Evolutionary conservation across 1,284 basidiomycete species (phyloP), one percentile per base, ranked within the genome.

Genomic region (Ganoderma resinaceum): DNA sequence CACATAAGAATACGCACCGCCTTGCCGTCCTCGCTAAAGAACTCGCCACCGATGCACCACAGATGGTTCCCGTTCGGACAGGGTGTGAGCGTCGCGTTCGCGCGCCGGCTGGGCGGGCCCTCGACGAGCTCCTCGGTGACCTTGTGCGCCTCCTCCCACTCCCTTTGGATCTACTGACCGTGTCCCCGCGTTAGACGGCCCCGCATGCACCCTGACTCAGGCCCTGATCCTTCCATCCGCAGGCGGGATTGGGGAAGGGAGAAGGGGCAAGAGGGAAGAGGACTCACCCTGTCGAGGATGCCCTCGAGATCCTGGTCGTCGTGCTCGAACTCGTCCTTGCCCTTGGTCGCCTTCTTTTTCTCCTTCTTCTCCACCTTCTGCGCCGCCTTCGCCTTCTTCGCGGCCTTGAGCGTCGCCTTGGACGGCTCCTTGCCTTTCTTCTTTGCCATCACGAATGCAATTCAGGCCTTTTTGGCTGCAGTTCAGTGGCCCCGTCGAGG

Each of bases 21-120:
- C 76, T 89, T 92, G 12, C 88, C 88, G 68, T 96, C 95, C 61
- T 95, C 93, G 67, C 88, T 89, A 77, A 95, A 96, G 78, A 90
- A 95, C 77, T 96, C 94, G 6, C 94, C 92, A 0, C 92, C 91
- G 49, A 95, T 90, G 71, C 87, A 91, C 92, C 93, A 95, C 0
- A 95, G 81, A 77, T 95, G 86, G 72, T 91, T 92, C 55, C 92
- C 92, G 69, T 84, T 89, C 0, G 94, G 94, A 78, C 92, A 95
- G 0, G 93, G 82, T 0, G 91, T 91, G 26, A 96, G 80, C 0
- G 93, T 92, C 0, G 94, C 94, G 74, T 94, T 95, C 0, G 93
- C 94, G 58, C 95, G 85, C 62, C 92, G 83, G 63, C 89, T 91
- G 0, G 95, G 95, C 16, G 94, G 93, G 0, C 92, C 91, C 76